A percentile compares a stretch with the other conserved stretches of the same genome.
Conservation (phyloP, 164 flowering plant genomes). For the Taxillus chinensis region DNA sequence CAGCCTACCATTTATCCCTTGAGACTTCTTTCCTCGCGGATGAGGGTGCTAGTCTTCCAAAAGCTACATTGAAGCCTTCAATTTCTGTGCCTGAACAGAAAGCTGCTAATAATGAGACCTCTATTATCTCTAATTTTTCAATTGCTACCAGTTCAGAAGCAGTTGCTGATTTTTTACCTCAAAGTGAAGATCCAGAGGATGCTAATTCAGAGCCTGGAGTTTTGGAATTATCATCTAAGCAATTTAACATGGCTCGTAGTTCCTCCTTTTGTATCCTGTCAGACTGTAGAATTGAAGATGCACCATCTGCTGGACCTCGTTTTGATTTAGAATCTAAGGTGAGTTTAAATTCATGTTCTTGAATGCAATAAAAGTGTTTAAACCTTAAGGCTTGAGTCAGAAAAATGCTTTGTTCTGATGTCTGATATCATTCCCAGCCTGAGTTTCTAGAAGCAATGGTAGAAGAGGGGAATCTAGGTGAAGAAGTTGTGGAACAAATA, state of each 20-base stretch:
- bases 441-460: slow-evolving; percentile 18
- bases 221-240: slow-evolving; percentile 19
- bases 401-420: slow-evolving; percentile 8
- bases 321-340: slow-evolving; percentile 19
- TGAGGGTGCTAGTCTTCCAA: slow-evolving; percentile 89
- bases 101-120: slow-evolving; percentile 22
- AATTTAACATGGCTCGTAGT: slow-evolving; percentile 8
- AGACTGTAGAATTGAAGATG: slow-evolving; percentile 12
- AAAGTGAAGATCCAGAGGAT: slow-evolving; percentile 13
- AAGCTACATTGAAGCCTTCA: slow-evolving; percentile 25
- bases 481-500: slow-evolving; percentile 15
- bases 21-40: slow-evolving; percentile 96
- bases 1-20: slow-evolving; percentile 88
- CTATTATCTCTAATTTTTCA: slow-evolving; percentile 20
- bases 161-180: slow-evolving; percentile 11
- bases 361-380: background rate
- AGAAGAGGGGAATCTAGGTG: slow-evolving; percentile 21
- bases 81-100: slow-evolving; percentile 29
- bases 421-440: slow-evolving; percentile 10
- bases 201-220: slow-evolving; percentile 19
- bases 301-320: slow-evolving; percentile 16
- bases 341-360: slow-evolving; percentile 4
- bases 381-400: no score
- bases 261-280: slow-evolving; percentile 12
- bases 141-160: slow-evolving; percentile 10